Percentiles rank a stretch among this genome's conserved stretches.
phyloP scores from a whole-genome alignment of 164 flowering plant species.

The Tetrastigma voinierianum region DNA sequence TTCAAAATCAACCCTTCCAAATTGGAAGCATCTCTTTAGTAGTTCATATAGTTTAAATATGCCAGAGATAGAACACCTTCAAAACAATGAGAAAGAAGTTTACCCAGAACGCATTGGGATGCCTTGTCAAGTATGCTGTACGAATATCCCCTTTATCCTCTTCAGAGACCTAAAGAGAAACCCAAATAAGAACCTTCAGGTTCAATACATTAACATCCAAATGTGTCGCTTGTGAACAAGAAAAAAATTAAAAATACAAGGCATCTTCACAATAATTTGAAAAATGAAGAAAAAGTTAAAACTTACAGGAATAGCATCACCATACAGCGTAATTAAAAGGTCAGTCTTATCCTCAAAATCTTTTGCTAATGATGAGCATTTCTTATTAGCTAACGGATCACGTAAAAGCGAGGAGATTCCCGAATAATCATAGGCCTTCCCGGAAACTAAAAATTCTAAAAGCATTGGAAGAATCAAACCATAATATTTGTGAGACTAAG shows the following conservation, averaged over 20 bases:
- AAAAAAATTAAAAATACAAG: neutral
- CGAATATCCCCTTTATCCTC: conserved; percentile 53
- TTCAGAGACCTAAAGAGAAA: conserved; percentile 56
- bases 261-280: neutral
- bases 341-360: conserved; percentile 91
- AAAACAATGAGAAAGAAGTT: conserved; percentile 7
- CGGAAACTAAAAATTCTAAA: too few relatives aligned
- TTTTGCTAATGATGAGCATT: conserved; percentile 82
- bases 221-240: neutral
- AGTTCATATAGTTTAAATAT: neutral
- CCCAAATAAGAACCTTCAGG: neutral
- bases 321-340: conserved; percentile 69
- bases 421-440: neutral
- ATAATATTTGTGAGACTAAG: too few relatives aligned
- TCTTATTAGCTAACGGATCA: conserved; percentile 74
- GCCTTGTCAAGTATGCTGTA: conserved; percentile 68
- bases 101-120: conserved; percentile 93
- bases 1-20: conserved; percentile 92
- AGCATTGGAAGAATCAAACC: too few relatives aligned
- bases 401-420: conserved; percentile 25
- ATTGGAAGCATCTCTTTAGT: conserved; percentile 8
- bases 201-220: neutral
- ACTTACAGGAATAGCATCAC: conserved; percentile 77
- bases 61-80: neutral
- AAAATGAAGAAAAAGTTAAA: neutral